Evolutionary conservation across 2,329 filamentous ascomycete genomes (phyloP), one percentile per base, ranked within the genome.

Genomic region (Lasiodiplodia sp.): DNA sequence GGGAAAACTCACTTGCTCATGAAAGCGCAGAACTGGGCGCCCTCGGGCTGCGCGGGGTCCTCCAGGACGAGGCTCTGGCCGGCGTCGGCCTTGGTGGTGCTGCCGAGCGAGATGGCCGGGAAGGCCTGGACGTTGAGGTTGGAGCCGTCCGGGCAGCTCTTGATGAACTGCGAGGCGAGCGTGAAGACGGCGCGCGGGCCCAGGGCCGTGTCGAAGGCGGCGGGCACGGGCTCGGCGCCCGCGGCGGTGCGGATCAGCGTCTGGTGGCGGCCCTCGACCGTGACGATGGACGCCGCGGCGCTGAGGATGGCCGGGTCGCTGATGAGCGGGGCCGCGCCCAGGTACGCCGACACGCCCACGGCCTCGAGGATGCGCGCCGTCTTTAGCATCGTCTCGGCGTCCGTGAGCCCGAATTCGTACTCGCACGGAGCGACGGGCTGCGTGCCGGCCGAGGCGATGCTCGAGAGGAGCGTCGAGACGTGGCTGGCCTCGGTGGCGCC

Each of bases 231-330:
- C 68, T 86, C 81, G 67, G 84, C 82, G 69, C 86, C 84, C 23
- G 85, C 82, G 49, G 87, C 88, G 69, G 85, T 81, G 71, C 91
- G 89, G 79, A 93, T 88, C 79, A 91, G 89, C 70, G 89, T 90
- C 80, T 92, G 90, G 81, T 94, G 91, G 69, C 91, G 87, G 34
- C 90, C 85, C 81, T 94, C 91, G 69, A 92, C 86, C 28, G 90
- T 91, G 55, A 92, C 85, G 77, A 94, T 93, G 63, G 87, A 87
- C 11, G 85, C 91, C 2, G 91, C 91, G 23, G 88, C 87, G 70
- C 85, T 83, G 63, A 94, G 87, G 70, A 92, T 87, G 62, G 82
- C 83, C 62, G 84, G 81, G 67, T 85, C 84, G 56, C 86, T 84
- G 71, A 93, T 79, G 38, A 92, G 83, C 25, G 90, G 88, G 16